Percentiles rank a stretch among this genome's conserved stretches.
Conservation (phyloP, 345 rosid species). For the Isatis tinctoria region DNA sequence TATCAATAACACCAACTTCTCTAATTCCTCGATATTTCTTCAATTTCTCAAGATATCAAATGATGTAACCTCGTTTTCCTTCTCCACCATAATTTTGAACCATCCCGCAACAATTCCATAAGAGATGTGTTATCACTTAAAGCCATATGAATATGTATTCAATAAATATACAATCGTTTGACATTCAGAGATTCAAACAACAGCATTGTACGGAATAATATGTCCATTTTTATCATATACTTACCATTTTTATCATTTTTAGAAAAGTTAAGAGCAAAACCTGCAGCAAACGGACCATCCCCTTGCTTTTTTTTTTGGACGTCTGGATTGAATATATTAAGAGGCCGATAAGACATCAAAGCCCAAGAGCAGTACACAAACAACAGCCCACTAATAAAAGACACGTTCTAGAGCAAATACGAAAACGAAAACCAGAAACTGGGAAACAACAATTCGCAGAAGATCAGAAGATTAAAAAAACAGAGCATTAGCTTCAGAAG, state of each 20-base stretch:
- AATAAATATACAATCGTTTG: not conserved
- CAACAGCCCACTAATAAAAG: too few relatives aligned
- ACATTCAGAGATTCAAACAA: not conserved
- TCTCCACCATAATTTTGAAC: not conserved
- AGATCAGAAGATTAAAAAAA: too few relatives aligned
- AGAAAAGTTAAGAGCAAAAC: not conserved
- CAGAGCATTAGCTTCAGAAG: too few relatives aligned
- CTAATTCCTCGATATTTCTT: not conserved
- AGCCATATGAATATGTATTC: not conserved
- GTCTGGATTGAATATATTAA: too few relatives aligned
- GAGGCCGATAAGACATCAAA: too few relatives aligned
- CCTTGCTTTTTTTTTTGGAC: too few relatives aligned
- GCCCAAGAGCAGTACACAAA: too few relatives aligned
- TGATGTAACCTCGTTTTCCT: not conserved
- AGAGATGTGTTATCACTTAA: not conserved
- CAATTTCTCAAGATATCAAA: not conserved
- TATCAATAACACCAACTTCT: not conserved
- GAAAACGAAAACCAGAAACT: too few relatives aligned
- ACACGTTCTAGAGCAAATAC: too few relatives aligned
- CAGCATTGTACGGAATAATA: conserved; percentile 9
- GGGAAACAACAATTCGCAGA: too few relatives aligned
- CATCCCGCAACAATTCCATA: not conserved
- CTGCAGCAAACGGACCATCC: conserved; percentile 9
- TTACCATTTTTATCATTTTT: not conserved
- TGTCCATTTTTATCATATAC: not conserved